phyloP scores from a whole-genome alignment of 495 filamentous ascomycete genomes.

The Hypoxylon lienhwacheense region DNA sequence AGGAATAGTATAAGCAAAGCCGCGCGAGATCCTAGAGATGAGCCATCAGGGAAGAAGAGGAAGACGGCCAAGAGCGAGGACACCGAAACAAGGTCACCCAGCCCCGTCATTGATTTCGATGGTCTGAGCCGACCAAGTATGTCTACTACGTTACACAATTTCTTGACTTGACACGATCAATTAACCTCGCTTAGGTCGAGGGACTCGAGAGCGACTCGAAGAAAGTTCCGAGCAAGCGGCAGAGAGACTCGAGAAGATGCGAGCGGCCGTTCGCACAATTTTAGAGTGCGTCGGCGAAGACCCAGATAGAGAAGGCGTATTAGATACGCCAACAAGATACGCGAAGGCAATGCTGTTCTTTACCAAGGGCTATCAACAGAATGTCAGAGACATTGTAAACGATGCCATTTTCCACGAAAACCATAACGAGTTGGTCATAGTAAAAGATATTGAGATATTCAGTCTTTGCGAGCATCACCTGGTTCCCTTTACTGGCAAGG shows the following conservation, averaged over 20 bases:
- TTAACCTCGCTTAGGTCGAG: conserved; percentile 58
- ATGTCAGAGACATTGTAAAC: conserved; percentile 89
- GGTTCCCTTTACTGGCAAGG: conserved; percentile 94
- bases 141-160: conserved; percentile 28
- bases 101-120: conserved; percentile 74
- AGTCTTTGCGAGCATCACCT: conserved; percentile 97
- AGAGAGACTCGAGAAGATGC: conserved; percentile 71
- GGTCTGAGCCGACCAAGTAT: conserved; percentile 71
- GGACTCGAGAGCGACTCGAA: conserved; percentile 78
- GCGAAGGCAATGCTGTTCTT: conserved; percentile 98
- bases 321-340: conserved; percentile 85
- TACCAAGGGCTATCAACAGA: conserved; percentile 98
- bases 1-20: conserved; percentile 63
- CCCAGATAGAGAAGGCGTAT: conserved; percentile 84
- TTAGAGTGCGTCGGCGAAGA: conserved; percentile 97
- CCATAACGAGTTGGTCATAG: conserved; percentile 95
- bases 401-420: conserved; percentile 95
- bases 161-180: neutral
- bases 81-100: conserved; percentile 49
- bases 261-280: conserved; percentile 84
- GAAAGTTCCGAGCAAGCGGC: conserved; percentile 73
- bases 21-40: conserved; percentile 74
- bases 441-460: conserved; percentile 96
- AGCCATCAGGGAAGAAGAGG: conserved; percentile 53
- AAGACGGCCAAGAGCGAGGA: conserved; percentile 39